Conservation (phyloP, 192 early-diverging fungal species). For the Entophlyctis luteolus region DNA sequence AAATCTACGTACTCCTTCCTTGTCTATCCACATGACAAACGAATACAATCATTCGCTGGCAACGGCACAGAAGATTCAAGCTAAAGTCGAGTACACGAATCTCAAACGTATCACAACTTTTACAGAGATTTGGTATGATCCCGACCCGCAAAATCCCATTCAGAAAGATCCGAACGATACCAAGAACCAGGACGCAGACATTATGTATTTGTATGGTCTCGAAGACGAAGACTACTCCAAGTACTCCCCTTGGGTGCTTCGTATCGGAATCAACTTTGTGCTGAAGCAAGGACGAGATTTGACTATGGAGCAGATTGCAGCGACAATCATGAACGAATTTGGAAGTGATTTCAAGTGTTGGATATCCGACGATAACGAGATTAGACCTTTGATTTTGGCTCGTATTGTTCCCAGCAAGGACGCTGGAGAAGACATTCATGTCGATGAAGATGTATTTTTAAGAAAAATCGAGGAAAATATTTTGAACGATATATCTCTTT, state of each 20-base stretch:
- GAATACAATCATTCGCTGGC: conserved; percentile 52
- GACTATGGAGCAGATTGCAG: conserved; percentile 77
- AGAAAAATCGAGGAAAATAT: conserved; percentile 80
- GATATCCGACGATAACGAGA: conserved; percentile 88
- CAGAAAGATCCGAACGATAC: conserved; percentile 50
- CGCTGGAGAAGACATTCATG: conserved; percentile 63
- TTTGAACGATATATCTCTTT: conserved; percentile 78
- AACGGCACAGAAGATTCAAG: conserved; percentile 81
- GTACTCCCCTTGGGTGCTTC: conserved; percentile 58
- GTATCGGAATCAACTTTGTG: conserved; percentile 53
- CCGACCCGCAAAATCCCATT: conserved; percentile 62
- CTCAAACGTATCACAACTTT: conserved; percentile 74
- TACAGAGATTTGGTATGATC: conserved; percentile 96
- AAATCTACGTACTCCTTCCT: conserved; percentile 89
- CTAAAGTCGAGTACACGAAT: conserved; percentile 86
- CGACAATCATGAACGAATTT: conserved; percentile 77
- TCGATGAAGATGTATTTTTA: conserved; percentile 87
- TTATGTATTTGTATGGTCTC: conserved; percentile 80
- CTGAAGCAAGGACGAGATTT: conserved; percentile 88
- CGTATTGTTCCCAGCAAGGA: conserved; percentile 75
- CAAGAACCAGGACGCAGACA: conserved; percentile 83
- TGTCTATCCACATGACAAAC: conserved; percentile 69
- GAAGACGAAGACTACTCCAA: conserved; percentile 63
- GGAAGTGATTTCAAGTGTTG: conserved; percentile 68
- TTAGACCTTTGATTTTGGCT: conserved; percentile 80